Conservation (phyloP, 345 rosid species). For the Populus tremula region DNA sequence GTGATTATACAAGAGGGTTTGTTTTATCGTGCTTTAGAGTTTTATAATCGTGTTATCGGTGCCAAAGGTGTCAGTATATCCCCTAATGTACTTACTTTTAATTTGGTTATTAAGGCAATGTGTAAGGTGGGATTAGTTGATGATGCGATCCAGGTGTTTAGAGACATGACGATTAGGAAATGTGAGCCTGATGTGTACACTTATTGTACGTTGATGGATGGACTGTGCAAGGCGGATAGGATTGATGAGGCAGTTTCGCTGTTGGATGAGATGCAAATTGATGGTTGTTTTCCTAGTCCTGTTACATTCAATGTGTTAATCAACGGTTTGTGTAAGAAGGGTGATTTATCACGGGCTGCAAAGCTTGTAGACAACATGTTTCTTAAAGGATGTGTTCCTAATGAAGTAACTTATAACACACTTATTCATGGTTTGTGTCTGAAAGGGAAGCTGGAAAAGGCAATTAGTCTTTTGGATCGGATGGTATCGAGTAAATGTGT, state of each 20-base stretch:
- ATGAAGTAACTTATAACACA: constrained; percentile 78
- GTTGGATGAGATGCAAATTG: constrained; percentile 92
- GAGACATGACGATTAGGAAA: constrained; percentile 59
- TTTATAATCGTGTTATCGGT: constrained; percentile 49
- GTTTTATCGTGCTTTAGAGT: constrained; percentile 59
- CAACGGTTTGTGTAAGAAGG: constrained; percentile 78
- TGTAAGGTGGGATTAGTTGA: constrained; percentile 75
- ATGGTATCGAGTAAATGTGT: constrained; percentile 71
- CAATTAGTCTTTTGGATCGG: constrained; percentile 67
- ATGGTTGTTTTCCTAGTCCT: constrained; percentile 69
- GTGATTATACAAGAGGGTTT: constrained; percentile 58
- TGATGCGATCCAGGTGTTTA: constrained; percentile 60
- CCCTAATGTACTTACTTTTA: constrained; percentile 69
- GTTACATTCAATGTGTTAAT: constrained; percentile 73
- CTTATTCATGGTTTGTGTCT: constrained; percentile 85
- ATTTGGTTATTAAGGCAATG: constrained; percentile 63
- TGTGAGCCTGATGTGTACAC: constrained; percentile 74
- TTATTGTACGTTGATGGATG: constrained; percentile 89
- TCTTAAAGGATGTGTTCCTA: constrained; percentile 83
- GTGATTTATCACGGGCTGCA: constrained; percentile 63
- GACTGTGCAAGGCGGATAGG: constrained; percentile 76
- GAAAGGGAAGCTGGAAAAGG: constrained; percentile 77
- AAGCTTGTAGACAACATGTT: constrained; percentile 92
- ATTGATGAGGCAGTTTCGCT: constrained; percentile 78
- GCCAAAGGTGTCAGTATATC: constrained; percentile 43